Evolutionary conservation across 352 stramenopile genomes (phyloP), one percentile per base, ranked within the genome.

Genomic region (Peronosclerospora sorghi): DNA sequence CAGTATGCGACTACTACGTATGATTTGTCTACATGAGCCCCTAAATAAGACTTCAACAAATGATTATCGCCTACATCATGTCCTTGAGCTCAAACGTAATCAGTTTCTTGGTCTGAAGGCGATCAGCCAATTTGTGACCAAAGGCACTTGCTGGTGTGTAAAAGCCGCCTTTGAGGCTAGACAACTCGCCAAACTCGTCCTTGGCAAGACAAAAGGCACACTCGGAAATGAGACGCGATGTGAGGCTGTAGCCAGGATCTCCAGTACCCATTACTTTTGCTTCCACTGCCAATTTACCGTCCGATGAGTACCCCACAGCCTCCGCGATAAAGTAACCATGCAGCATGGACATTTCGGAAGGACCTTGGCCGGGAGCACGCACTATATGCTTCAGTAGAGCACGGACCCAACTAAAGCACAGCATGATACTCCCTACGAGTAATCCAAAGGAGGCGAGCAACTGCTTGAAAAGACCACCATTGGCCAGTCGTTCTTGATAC

Each of bases 311-410:
- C 1, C 64, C 73, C 8, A 66, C 56, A 1, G 55, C 51, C 37
- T 79, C 59, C 2, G 85, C 51, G 37, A 72, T 55, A 14, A 93
- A 76, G 43, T 74, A 84, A 28, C 83, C 86, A 9, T 86, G 62
- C 24, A 73, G 52, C 82, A 95, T 94, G 13, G 66, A 40, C 38
- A 86, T 52, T 30, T 89, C 68, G 14, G 64, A 81, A 13, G 89
- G 86, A 4, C 87, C 89, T 46, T 91, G 35, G 14, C 86, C 86
- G 19, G 86, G 79, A 47, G 73, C 52, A 18, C 78, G 76, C 9
- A 86, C 54, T 26, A 92, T 20, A 21, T 63, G 65, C 36, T 81
- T 82, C 35, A 95, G 36, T 5, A 95, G 41, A 30, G 62, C 52
- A 6, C 71, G 59, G 15, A 78, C 93, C 56, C 55, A 70, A 21